A percentile compares a stretch with the other conserved stretches of the same genome.
Evolutionary conservation across 2,329 filamentous ascomycete species (phyloP).

Genomic region (Aspergillus felis): DNA sequence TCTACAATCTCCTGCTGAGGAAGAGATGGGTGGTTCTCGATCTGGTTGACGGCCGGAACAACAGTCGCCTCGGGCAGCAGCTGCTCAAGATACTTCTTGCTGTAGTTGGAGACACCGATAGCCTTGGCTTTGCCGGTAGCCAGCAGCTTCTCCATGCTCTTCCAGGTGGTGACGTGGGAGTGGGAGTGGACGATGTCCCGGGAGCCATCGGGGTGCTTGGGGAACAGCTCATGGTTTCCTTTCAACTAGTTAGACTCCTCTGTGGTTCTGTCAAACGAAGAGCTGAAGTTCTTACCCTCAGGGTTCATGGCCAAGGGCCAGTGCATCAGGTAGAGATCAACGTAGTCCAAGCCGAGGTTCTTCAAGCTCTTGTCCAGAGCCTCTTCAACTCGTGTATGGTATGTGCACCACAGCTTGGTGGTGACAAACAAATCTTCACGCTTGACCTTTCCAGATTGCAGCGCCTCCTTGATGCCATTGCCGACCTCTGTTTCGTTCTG

Average conservation of each 20-base stretch:
- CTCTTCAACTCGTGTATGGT: constrained; percentile 65
- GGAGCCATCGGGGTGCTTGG: constrained; percentile 67
- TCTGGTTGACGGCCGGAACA: constrained; percentile 70
- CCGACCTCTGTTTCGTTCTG: constrained; percentile 75
- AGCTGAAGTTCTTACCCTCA: constrained; percentile 47
- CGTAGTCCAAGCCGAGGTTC: constrained; percentile 71
- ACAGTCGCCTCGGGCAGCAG: constrained; percentile 57
- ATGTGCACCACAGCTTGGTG: constrained; percentile 82
- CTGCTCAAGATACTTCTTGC: constrained; percentile 50
- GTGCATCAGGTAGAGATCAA: constrained; percentile 79
- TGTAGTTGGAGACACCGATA: constrained; percentile 60
- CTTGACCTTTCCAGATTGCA: constrained; percentile 64
- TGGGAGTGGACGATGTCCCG: constrained; percentile 68
- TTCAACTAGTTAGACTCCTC: neutral
- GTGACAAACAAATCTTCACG: constrained; percentile 78
- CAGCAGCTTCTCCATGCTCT: constrained; percentile 60
- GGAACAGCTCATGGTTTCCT: constrained; percentile 53
- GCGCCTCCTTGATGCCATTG: constrained; percentile 68
- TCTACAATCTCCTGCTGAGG: constrained; percentile 52
- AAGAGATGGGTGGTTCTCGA: constrained; percentile 73
- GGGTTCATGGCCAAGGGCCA: constrained; percentile 79
- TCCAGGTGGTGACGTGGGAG: constrained; percentile 74
- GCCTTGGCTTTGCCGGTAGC: constrained; percentile 51
- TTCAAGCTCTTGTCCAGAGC: constrained; percentile 70
- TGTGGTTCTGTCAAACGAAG: neutral